Conservation (phyloP, 352 stramenopile species). For the Thalassiosira livingstoniorum region DNA sequence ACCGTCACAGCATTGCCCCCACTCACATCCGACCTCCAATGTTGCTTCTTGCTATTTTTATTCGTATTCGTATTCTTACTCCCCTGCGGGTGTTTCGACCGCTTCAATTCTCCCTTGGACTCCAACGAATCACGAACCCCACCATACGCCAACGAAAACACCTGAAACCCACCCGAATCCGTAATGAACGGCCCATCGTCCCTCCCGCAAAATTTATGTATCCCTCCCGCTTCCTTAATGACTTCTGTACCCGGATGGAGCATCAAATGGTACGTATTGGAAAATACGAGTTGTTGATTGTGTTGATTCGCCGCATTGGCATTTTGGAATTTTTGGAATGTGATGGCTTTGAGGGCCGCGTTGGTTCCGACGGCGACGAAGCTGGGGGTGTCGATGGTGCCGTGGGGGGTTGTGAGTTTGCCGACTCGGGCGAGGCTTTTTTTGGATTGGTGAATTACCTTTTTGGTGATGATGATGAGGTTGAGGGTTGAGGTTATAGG, state of each 20-base stretch:
- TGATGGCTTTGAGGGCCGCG: conserved; percentile 83
- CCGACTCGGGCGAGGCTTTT: conserved; percentile 85
- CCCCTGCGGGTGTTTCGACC: conserved; percentile 2
- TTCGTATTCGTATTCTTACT: too few species aligned
- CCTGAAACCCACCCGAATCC: conserved; percentile 87
- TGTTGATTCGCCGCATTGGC: too few species aligned
- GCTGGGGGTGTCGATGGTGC: conserved; percentile 87
- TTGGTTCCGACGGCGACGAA: conserved; percentile 89
- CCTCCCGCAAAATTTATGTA: conserved; percentile 88
- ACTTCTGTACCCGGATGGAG: conserved; percentile 88
- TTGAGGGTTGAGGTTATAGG: not conserved
- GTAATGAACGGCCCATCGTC: conserved; percentile 89
- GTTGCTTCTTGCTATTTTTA: too few species aligned
- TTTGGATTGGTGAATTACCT: conserved; percentile 80
- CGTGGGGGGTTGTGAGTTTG: conserved; percentile 87
- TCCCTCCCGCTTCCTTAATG: conserved; percentile 86
- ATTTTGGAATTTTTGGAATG: conserved; percentile 67
- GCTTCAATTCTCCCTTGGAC: conserved; percentile 78
- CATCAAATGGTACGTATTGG: conserved; percentile 91
- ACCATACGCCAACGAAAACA: conserved; percentile 87
- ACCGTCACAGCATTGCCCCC: conserved; percentile 66
- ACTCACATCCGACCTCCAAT: conserved; percentile 50
- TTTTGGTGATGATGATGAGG: not conserved
- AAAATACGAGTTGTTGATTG: conserved; percentile 87
- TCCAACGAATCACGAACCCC: conserved; percentile 86